phyloP scores from a whole-genome alignment of 331 rosid genomes.

The Saraca asoca region DNA sequence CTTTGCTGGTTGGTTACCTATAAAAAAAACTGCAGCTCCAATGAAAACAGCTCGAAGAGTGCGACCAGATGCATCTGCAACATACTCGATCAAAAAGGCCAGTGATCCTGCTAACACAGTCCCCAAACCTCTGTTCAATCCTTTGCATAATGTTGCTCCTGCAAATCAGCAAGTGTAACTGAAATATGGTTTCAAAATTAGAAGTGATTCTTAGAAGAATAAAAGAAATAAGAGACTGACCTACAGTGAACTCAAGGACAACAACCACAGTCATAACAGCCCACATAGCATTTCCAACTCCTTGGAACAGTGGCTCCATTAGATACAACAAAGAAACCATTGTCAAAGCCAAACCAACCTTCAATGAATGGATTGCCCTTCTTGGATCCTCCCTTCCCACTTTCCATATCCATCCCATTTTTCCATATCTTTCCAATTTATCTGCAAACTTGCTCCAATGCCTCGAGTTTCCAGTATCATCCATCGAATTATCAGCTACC shows the following conservation, averaged over 20 bases:
- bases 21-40: slow-evolving; percentile 64
- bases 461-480: slow-evolving; percentile 30
- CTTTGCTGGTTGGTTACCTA: slow-evolving; percentile 43
- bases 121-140: slow-evolving; percentile 85
- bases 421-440: slow-evolving; percentile 46
- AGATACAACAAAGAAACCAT: slow-evolving; percentile 70
- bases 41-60: slow-evolving; percentile 60
- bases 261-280: slow-evolving; percentile 95
- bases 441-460: slow-evolving; percentile 26
- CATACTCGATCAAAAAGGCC: slow-evolving; percentile 64
- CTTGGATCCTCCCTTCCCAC: slow-evolving; percentile 78
- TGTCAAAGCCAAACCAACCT: slow-evolving; percentile 75
- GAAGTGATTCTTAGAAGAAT: background rate
- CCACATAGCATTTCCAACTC: slow-evolving; percentile 80
- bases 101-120: slow-evolving; percentile 71
- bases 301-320: slow-evolving; percentile 62
- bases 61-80: slow-evolving; percentile 50
- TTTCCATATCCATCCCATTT: slow-evolving; percentile 48
- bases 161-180: slow-evolving; percentile 22
- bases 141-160: slow-evolving; percentile 89
- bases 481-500: slow-evolving; percentile 31
- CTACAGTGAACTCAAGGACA: slow-evolving; percentile 85
- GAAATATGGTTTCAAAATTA: background rate
- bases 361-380: slow-evolving; percentile 68
- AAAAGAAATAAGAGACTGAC: slow-evolving; percentile 27